Evolutionary conservation across 176 grass and related monocot genomes (phyloP).

Genomic region (Saccharum officinarum): DNA sequence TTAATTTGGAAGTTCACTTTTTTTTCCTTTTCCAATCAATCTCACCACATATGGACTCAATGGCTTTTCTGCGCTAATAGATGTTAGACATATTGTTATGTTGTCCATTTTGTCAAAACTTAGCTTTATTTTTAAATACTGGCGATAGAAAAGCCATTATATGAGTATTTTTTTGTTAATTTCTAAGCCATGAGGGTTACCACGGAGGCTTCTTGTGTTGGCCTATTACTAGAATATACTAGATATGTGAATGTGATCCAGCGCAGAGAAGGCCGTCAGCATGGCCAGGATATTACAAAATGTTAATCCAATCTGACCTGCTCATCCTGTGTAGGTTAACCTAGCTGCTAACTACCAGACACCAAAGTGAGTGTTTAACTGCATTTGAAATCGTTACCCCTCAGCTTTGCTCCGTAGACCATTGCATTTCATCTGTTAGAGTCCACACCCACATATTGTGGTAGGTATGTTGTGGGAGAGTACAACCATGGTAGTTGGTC

Average conservation of each 20-base stretch:
- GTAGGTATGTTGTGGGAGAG: neutral
- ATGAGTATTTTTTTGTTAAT: neutral
- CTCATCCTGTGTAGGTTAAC: neutral
- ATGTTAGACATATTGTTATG: no score
- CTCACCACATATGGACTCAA: neutral
- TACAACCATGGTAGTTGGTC: neutral
- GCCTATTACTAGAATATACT: no score
- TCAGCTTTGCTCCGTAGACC: neutral
- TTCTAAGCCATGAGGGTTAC: neutral
- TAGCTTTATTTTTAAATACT: neutral
- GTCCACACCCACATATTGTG: neutral
- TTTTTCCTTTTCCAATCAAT: neutral
- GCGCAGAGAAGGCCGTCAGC: neutral
- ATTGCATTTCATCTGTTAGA: constrained; percentile 5
- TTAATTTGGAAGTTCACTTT: neutral
- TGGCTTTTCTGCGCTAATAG: no score
- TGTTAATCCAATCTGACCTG: neutral
- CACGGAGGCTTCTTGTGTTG: neutral
- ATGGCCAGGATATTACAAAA: neutral
- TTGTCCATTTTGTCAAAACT: neutral
- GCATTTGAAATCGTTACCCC: neutral
- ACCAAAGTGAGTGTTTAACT: neutral
- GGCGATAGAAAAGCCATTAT: neutral
- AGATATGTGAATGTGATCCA: neutral
- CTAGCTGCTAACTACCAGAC: neutral